These are phyloP conservation scores for Leavenworthia alabamica DNA, from an alignment of 345 rosid species.

Conservation along the genomic window DNA sequence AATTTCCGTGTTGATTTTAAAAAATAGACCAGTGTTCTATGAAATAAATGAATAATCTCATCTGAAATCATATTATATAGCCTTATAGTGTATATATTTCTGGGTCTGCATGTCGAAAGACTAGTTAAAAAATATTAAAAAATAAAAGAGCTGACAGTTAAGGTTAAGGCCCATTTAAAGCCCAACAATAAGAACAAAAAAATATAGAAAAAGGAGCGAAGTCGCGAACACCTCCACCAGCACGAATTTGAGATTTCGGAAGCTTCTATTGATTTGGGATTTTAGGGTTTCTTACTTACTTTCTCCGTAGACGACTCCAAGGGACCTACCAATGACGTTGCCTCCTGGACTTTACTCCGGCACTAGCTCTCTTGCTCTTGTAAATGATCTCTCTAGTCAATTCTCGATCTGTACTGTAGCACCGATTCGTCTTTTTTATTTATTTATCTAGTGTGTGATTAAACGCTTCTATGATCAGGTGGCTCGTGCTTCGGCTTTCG, in stretches of 20 bases:
- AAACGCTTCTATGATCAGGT: constrained; percentile 40
- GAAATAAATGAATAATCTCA: no score
- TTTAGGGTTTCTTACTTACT: constrained; percentile 18
- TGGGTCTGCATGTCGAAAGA: background rate
- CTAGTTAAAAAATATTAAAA: background rate
- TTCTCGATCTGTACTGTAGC: constrained; percentile 1
- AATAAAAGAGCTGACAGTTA: background rate
- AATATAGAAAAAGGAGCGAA: background rate
- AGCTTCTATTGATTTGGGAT: constrained; percentile 20
- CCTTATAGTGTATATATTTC: background rate
- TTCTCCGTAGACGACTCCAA: background rate
- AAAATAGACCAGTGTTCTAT: no score
- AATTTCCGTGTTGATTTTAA: background rate
- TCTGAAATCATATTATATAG: background rate
- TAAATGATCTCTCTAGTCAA: constrained; percentile 14
- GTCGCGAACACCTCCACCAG: background rate
- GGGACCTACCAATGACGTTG: constrained; percentile 44
- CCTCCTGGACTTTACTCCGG: constrained; percentile 89
- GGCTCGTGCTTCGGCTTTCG: constrained; percentile 84
- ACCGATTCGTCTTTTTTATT: background rate
- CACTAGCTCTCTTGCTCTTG: constrained; percentile 78
- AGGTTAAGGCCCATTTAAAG: constrained; percentile 16
- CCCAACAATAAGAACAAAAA: background rate
- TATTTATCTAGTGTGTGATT: background rate
- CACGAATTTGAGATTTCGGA: constrained; percentile 2